A percentile compares a stretch with the other conserved stretches of the same genome.
These are phyloP conservation scores for Euclidium syriacum DNA, from an alignment of 345 rosid species.

Conservation along the genomic window DNA sequence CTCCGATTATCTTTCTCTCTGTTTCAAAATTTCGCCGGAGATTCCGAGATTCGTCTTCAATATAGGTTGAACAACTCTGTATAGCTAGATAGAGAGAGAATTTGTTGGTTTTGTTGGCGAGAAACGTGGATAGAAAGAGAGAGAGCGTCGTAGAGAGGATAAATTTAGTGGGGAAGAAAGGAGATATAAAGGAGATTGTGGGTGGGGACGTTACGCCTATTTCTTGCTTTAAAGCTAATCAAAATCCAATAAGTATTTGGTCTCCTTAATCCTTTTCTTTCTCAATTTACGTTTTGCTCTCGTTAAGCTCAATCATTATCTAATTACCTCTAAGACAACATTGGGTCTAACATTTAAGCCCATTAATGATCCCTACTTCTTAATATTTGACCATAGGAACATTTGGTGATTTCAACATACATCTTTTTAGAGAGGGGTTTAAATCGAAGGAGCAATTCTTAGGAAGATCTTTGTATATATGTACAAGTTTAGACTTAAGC, in stretches of 20 bases:
- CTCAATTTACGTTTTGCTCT: neutral
- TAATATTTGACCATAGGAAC: too few relatives aligned
- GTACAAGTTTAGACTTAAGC: too few relatives aligned
- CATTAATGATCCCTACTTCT: too few relatives aligned
- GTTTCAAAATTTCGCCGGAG: constrained; percentile 16
- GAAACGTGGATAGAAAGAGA: constrained; percentile 8
- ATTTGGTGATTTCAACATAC: too few relatives aligned
- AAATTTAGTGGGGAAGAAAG: constrained; percentile 13
- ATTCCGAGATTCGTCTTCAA: constrained; percentile 18
- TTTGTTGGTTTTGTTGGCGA: constrained; percentile 24
- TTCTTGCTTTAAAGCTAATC: constrained; percentile 25
- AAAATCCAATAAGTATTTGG: neutral
- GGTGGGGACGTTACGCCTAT: constrained; percentile 17
- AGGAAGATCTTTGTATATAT: too few relatives aligned
- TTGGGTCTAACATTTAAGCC: neutral
- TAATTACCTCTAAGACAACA: too few relatives aligned
- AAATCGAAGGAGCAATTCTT: too few relatives aligned
- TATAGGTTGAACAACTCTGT: neutral
- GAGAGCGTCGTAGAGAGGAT: constrained; percentile 3
- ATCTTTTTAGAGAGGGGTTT: too few relatives aligned
- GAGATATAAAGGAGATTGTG: neutral
- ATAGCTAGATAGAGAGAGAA: neutral
- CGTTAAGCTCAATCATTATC: too few relatives aligned
- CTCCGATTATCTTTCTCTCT: neutral
- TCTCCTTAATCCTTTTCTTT: neutral